Evolutionary conservation across 208 protist genomes (phyloP).

Genomic region (Leishmania mexicana): DNA sequence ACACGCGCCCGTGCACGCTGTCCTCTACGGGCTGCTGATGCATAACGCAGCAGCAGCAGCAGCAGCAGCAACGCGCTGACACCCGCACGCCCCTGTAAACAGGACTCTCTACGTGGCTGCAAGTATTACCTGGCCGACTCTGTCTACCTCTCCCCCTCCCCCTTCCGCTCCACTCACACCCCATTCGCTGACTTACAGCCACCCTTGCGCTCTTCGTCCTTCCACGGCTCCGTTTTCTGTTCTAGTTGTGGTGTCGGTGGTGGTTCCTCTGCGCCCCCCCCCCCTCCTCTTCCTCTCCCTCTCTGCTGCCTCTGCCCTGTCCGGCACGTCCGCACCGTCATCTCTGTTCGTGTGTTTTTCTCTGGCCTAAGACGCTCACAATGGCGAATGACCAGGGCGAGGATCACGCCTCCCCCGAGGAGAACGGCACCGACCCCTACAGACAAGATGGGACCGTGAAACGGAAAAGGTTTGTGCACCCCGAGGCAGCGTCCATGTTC

Average conservation of each 20-base stretch:
- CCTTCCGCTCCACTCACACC: too few relatives aligned
- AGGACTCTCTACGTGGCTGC: neutral
- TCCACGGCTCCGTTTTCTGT: too few relatives aligned
- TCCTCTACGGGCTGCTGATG: neutral
- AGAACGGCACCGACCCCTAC: neutral
- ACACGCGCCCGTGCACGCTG: slow-evolving; percentile 4
- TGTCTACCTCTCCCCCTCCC: neutral
- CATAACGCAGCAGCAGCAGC: neutral
- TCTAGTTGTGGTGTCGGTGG: too few relatives aligned
- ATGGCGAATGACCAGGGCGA: neutral
- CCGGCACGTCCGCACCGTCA: neutral
- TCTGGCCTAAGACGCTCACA: neutral
- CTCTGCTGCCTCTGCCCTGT: neutral
- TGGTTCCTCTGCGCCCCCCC: too few relatives aligned
- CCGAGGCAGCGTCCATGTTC: slow-evolving; percentile 37
- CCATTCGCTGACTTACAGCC: too few relatives aligned
- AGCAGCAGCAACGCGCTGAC: neutral
- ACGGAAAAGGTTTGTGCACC: slow-evolving; percentile 32
- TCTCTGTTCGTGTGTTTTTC: neutral
- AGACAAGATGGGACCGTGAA: neutral
- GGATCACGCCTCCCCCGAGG: slow-evolving; percentile 8
- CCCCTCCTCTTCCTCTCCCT: neutral
- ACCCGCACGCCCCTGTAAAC: neutral
- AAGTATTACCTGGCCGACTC: neutral
- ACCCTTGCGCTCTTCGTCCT: too few relatives aligned